Conservation (phyloP, 768 basidiomycete genomes). For the Gelatoporia subvermispora region DNA sequence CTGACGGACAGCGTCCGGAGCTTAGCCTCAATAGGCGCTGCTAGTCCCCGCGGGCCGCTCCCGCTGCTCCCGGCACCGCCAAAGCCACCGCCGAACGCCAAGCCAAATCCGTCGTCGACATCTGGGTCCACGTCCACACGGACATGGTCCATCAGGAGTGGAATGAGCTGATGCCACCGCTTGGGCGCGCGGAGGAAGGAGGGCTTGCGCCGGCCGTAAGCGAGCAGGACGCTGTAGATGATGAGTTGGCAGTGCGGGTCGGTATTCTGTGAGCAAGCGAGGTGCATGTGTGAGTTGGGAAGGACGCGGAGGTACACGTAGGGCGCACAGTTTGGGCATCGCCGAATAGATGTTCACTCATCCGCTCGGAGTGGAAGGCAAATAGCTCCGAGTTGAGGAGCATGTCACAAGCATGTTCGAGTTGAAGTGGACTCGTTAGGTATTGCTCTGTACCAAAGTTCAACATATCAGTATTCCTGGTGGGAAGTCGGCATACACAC, state of each 20-base stretch:
- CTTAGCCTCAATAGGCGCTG: slow-evolving; percentile 79
- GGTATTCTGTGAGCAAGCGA: slow-evolving; percentile 50
- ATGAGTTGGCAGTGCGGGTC: slow-evolving; percentile 83
- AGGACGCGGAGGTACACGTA: not conserved
- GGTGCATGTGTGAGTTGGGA: not conserved
- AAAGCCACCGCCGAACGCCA: slow-evolving; percentile 11
- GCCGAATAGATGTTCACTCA: slow-evolving; percentile 74
- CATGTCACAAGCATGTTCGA: slow-evolving; percentile 76
- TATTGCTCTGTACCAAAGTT: slow-evolving; percentile 54
- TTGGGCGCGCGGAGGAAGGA: slow-evolving; percentile 74
- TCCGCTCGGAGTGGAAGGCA: slow-evolving; percentile 85
- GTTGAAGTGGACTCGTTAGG: slow-evolving; percentile 75
- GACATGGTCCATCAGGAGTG: slow-evolving; percentile 81
- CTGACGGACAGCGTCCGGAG: slow-evolving; percentile 66
- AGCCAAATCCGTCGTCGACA: slow-evolving; percentile 55
- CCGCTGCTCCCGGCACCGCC: slow-evolving; percentile 29
- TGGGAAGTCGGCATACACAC: slow-evolving; percentile 36
- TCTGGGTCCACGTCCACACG: slow-evolving; percentile 78
- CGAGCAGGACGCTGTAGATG: slow-evolving; percentile 70
- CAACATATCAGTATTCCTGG: not conserved
- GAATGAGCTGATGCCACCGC: slow-evolving; percentile 79
- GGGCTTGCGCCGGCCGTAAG: slow-evolving; percentile 63
- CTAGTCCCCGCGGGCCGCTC: slow-evolving; percentile 33
- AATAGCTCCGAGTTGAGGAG: slow-evolving; percentile 86
- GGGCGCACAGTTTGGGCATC: slow-evolving; percentile 60